A percentile compares a stretch with the other conserved stretches of the same genome.
These are phyloP conservation scores for Penicillium mononematosum DNA, from an alignment of 495 filamentous ascomycete species.

Conservation along the genomic window DNA sequence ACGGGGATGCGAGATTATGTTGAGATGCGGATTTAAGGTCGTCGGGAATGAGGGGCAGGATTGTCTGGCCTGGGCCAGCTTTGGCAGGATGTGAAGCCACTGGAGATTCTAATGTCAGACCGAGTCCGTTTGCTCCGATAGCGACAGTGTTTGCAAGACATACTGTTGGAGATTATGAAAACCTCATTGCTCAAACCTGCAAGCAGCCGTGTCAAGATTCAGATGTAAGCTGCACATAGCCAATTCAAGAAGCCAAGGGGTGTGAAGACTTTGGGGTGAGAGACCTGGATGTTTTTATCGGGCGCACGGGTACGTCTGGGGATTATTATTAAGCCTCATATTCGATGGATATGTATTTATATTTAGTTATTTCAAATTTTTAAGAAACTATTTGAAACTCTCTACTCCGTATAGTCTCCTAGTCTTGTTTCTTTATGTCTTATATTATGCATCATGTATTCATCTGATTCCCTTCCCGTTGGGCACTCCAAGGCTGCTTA, in stretches of 20 bases:
- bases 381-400: neutral
- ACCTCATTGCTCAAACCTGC: slow-evolving; percentile 12
- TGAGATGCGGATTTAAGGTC: slow-evolving; percentile 43
- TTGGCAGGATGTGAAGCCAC: slow-evolving; percentile 45
- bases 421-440: neutral
- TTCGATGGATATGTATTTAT: neutral
- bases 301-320: slow-evolving; percentile 11
- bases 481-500: neutral
- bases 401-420: neutral
- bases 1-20: slow-evolving; percentile 41
- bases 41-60: slow-evolving; percentile 48
- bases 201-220: neutral
- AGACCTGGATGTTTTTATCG: slow-evolving; percentile 14
- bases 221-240: slow-evolving; percentile 4
- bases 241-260: slow-evolving; percentile 2
- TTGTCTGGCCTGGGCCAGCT: slow-evolving; percentile 41
- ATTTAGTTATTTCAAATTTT: neutral
- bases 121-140: slow-evolving; percentile 8
- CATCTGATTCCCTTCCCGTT: neutral
- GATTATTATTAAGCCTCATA: slow-evolving; percentile 12
- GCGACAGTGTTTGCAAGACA: neutral
- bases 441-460: neutral
- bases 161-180: slow-evolving; percentile 5
- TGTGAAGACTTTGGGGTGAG: neutral
- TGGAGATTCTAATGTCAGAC: slow-evolving; percentile 16